Evolutionary conservation across 2,329 filamentous ascomycete genomes (phyloP).

Genomic region (Hypoxylon sp.): DNA sequence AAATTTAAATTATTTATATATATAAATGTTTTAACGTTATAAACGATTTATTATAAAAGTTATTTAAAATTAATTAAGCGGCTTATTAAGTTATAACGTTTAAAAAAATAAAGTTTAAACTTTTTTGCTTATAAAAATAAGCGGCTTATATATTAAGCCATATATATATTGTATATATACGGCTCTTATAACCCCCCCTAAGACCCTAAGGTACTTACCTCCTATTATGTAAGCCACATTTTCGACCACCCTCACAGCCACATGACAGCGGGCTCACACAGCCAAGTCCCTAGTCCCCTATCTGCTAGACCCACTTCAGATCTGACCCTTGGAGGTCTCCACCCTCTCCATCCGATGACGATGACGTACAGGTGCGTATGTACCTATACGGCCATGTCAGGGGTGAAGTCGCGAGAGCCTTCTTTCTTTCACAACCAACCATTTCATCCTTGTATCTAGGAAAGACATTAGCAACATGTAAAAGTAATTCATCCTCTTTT

Average conservation of each 20-base stretch:
- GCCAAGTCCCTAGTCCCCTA: neutral
- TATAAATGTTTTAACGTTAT: no score
- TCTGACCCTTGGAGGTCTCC: neutral
- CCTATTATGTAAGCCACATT: conserved; percentile 5
- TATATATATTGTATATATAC: no score
- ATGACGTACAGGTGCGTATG: conserved; percentile 20
- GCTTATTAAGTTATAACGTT: no score
- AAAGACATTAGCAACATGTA: neutral
- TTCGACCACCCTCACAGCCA: neutral
- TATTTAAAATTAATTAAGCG: no score
- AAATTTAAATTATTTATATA: no score
- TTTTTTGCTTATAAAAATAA: no score
- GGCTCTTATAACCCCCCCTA: no score
- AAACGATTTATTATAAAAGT: no score
- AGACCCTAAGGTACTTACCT: no score
- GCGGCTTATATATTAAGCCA: no score
- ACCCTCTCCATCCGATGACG: conserved; percentile 15
- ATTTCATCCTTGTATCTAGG: neutral
- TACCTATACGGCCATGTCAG: conserved; percentile 3
- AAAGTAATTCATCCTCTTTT: conserved; percentile 2
- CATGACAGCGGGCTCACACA: neutral
- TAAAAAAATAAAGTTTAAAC: no score
- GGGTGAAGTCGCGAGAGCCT: neutral
- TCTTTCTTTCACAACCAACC: conserved; percentile 9
- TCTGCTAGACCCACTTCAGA: neutral